Evolutionary conservation across 2,329 filamentous ascomycete genomes (phyloP), one percentile per base, ranked within the genome.

Genomic region (Fusarium sp.): DNA sequence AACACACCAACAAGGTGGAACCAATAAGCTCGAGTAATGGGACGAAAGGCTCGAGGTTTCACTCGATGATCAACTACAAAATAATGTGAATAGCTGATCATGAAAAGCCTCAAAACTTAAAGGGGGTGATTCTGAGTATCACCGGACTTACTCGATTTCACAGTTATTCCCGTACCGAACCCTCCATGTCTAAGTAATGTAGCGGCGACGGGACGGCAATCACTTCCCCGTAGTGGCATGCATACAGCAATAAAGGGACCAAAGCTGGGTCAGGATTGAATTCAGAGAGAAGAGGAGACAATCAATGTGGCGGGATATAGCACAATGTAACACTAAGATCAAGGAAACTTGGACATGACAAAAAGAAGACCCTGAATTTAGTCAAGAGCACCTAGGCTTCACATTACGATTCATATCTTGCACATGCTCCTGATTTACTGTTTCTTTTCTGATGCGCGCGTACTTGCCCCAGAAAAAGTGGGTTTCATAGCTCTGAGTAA

Each of bases 391-490:
- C 35, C 20, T n/a, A n/a, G 53, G 17, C 40, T 46, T 55, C 20
- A 48, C 30, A 38, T 40, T 40, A 52, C 23, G 33, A 52, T 32
- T 23, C 20, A 48, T 48, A 35, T n/a, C 18, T 48, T n/a, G 30
- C 40, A 33, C 27, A 33, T 26, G 30, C 53, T 56, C n/a, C 53
- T 33, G 38, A 45, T 55, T 26, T 44, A 23, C 26, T 17, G 13
- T 56, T 40, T 38, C 17, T 32, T 45, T 45, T 32, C 32, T 57
- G 30, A 42, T 60, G 49, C 35, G 30, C 26, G 17, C 30, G 20
- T 41, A 57, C 49, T 35, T 55, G 69, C 68, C 53, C 64, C 64
- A 60, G 69, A 70, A 72, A 60, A 69, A 69, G 58, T 69, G 69
- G 69, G 57, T 46, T 56, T 52, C 60, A 38, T 60, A 65, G 60